Conservation (phyloP, 257 asterid genomes). For the Fraxinus cuspidata region DNA sequence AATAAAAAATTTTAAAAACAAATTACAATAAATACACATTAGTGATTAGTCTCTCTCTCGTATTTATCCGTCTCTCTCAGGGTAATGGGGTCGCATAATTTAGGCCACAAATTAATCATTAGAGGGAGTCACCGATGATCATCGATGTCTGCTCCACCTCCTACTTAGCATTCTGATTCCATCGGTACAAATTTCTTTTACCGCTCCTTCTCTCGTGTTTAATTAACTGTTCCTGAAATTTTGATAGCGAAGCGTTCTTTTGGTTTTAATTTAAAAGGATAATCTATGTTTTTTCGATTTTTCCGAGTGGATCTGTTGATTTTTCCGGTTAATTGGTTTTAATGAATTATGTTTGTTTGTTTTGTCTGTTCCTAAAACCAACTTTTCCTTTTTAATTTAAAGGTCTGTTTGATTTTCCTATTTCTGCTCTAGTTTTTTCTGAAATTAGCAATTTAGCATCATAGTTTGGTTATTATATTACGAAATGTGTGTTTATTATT, state of each 20-base stretch:
- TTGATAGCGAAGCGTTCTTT: neutral
- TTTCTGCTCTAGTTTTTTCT: neutral
- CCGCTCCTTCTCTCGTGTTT: neutral
- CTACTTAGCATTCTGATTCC: conserved; percentile 27
- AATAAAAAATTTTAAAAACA: neutral
- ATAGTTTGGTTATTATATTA: too few relatives aligned
- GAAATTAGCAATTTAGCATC: neutral
- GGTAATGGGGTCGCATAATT: conserved; percentile 33
- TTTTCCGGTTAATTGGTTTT: neutral
- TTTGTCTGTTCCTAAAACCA: neutral
- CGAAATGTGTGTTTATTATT: neutral
- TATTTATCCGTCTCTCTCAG: conserved; percentile 20
- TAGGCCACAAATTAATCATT: conserved; percentile 27
- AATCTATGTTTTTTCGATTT: neutral
- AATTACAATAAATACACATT: neutral
- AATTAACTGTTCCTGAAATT: neutral
- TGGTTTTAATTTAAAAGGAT: neutral
- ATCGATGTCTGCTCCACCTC: conserved; percentile 32
- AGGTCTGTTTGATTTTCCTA: neutral
- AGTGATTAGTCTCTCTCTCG: neutral
- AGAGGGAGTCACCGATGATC: conserved; percentile 43
- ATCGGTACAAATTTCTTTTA: conserved; percentile 25
- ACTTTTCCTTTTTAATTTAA: neutral
- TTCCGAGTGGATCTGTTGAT: neutral
- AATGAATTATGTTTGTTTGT: neutral